phyloP scores from a whole-genome alignment of 1,284 basidiomycete species.

The Mycocalia duriaeana region DNA sequence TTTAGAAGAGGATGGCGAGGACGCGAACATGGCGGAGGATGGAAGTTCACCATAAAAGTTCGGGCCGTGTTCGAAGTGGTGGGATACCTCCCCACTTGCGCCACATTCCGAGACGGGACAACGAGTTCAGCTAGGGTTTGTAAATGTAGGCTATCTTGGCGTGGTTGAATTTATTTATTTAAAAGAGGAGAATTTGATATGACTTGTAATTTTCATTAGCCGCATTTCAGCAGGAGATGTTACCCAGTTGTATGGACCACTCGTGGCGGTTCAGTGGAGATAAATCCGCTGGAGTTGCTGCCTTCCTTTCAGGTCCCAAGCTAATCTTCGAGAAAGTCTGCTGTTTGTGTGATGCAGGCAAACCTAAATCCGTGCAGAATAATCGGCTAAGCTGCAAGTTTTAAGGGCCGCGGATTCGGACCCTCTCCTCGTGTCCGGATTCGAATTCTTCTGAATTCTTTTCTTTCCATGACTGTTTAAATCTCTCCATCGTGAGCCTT shows the following conservation, averaged over 20 bases:
- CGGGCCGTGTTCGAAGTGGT: too few relatives aligned
- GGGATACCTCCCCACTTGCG: too few relatives aligned
- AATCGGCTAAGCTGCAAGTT: constrained; percentile 39
- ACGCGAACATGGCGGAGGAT: constrained; percentile 41
- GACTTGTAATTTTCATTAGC: constrained; percentile 10
- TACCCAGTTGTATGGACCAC: constrained; percentile 7
- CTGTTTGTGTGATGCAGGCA: constrained; percentile 38
- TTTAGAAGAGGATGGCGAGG: constrained; percentile 63
- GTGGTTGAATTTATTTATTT: too few relatives aligned
- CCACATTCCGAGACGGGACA: too few relatives aligned
- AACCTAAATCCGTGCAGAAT: constrained; percentile 44
- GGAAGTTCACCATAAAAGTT: constrained; percentile 25
- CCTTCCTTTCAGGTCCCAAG: constrained; percentile 27
- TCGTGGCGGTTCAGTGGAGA: constrained; percentile 28
- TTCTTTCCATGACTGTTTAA: constrained; percentile 57
- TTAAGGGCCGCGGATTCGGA: constrained; percentile 50
- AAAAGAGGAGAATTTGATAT: too few relatives aligned
- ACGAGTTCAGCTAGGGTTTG: background rate
- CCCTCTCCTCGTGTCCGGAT: constrained; percentile 60
- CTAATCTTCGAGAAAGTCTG: constrained; percentile 35
- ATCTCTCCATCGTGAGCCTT: constrained; percentile 22
- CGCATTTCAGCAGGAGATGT: constrained; percentile 20
- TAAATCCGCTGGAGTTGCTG: constrained; percentile 26
- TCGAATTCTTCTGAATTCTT: too few relatives aligned
- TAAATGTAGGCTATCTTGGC: background rate